A percentile compares a stretch with the other conserved stretches of the same genome.
phyloP scores from a whole-genome alignment of 202 grass and related monocot species.

The Cymbopogon flexuosus region DNA sequence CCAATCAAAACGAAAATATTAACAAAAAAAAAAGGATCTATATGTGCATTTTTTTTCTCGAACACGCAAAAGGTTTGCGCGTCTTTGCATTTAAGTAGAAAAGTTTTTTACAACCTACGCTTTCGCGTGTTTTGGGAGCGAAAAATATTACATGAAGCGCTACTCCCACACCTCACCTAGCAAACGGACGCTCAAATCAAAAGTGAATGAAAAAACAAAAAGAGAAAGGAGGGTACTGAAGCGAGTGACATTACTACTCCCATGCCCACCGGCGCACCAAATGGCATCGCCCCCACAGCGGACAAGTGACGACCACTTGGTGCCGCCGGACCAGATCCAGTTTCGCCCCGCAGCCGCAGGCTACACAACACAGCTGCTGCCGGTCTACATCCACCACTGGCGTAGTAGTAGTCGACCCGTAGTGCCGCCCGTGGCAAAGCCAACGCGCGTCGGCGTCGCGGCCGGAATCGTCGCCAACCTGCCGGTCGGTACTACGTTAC shows the following conservation, averaged over 20 bases:
- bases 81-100: too few relatives aligned
- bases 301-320: neutral
- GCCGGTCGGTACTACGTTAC: constrained; percentile 32
- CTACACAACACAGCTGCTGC: neutral
- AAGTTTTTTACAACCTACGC: too few relatives aligned
- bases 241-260: constrained; percentile 4
- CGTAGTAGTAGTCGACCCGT: neutral
- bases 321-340: constrained; percentile 7
- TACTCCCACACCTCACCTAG: too few relatives aligned
- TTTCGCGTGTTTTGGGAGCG: too few relatives aligned
- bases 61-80: too few relatives aligned
- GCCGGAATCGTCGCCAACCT: constrained; percentile 23
- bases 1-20: too few relatives aligned
- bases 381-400: neutral
- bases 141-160: too few relatives aligned
- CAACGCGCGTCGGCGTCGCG: neutral
- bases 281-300: constrained; percentile 14
- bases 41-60: too few relatives aligned
- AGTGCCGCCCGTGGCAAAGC: neutral
- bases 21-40: too few relatives aligned
- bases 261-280: neutral
- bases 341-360: neutral
- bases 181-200: too few relatives aligned
- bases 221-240: neutral
- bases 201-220: neutral